Conservation (phyloP, 768 basidiomycete genomes). For the Jaapia argillacea region DNA sequence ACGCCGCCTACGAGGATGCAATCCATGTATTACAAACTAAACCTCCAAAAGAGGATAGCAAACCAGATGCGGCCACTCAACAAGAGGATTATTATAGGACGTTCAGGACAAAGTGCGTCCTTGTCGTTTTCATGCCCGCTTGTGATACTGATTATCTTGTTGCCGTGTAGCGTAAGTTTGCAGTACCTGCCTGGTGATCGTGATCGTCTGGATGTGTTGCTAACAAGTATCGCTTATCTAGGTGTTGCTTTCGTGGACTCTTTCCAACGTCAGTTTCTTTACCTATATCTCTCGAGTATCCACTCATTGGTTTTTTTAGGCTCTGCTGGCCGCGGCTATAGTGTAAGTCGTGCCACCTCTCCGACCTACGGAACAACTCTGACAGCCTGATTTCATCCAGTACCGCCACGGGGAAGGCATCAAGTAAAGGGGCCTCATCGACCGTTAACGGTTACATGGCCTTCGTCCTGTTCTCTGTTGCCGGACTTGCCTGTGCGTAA, state of each 20-base stretch:
- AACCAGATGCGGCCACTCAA: constrained; percentile 46
- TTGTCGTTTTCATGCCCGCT: neutral
- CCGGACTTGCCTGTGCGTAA: constrained; percentile 73
- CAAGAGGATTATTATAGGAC: constrained; percentile 85
- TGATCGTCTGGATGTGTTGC: too few relatives aligned
- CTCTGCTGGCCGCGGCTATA: constrained; percentile 64
- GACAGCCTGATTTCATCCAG: constrained; percentile 16
- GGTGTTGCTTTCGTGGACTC: constrained; percentile 82
- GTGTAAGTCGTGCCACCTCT: constrained; percentile 33
- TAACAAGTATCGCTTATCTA: constrained; percentile 9
- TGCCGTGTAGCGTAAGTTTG: neutral
- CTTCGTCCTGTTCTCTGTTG: constrained; percentile 82
- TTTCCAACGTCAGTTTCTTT: too few relatives aligned
- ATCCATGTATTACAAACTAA: constrained; percentile 72
- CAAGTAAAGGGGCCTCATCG: constrained; percentile 31
- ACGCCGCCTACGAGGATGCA: constrained; percentile 87
- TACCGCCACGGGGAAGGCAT: constrained; percentile 40
- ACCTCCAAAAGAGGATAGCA: constrained; percentile 60
- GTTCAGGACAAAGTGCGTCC: constrained; percentile 75
- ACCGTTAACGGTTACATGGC: constrained; percentile 83
- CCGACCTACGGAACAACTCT: constrained; percentile 1
- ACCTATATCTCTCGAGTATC: too few relatives aligned
- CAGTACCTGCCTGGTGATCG: neutral
- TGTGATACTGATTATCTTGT: constrained; percentile 7
- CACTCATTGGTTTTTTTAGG: constrained; percentile 30